phyloP scores from a whole-genome alignment of 495 filamentous ascomycete genomes.

The Neurospora sp. region DNA sequence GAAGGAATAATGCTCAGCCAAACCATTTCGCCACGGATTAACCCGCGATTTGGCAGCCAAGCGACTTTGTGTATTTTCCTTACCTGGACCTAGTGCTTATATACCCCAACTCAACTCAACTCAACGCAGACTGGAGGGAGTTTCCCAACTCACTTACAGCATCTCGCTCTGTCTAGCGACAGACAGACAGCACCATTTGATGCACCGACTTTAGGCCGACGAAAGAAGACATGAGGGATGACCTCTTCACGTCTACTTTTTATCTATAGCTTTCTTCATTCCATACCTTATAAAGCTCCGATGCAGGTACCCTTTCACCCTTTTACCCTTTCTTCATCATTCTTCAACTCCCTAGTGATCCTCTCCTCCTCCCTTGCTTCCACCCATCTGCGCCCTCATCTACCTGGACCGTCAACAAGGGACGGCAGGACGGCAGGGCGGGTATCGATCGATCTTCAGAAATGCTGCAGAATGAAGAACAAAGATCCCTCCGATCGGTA shows the following conservation, averaged over 20 bases:
- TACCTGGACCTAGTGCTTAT: background rate
- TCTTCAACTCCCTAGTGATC: background rate
- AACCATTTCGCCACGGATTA: background rate
- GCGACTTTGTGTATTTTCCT: background rate
- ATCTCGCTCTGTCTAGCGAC: too few relatives aligned
- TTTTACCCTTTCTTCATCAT: too few relatives aligned
- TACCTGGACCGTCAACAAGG: background rate
- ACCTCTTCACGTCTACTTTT: background rate
- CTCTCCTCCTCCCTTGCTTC: background rate
- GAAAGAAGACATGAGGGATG: background rate
- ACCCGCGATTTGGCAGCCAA: background rate
- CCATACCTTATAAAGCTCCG: background rate
- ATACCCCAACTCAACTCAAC: background rate
- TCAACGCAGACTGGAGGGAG: too few relatives aligned
- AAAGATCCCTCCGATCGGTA: background rate
- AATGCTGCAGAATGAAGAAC: background rate
- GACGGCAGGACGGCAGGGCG: background rate
- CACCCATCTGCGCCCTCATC: background rate
- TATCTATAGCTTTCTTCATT: background rate
- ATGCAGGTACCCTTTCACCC: background rate
- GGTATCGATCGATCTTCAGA: background rate
- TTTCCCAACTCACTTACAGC: too few relatives aligned
- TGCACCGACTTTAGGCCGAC: background rate
- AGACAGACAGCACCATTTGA: background rate
- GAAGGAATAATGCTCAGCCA: background rate